Percentiles rank a stretch among this genome's conserved stretches.
Evolutionary conservation across 495 filamentous ascomycete genomes (phyloP).

Genomic region (Penicillium ochrochloron): DNA sequence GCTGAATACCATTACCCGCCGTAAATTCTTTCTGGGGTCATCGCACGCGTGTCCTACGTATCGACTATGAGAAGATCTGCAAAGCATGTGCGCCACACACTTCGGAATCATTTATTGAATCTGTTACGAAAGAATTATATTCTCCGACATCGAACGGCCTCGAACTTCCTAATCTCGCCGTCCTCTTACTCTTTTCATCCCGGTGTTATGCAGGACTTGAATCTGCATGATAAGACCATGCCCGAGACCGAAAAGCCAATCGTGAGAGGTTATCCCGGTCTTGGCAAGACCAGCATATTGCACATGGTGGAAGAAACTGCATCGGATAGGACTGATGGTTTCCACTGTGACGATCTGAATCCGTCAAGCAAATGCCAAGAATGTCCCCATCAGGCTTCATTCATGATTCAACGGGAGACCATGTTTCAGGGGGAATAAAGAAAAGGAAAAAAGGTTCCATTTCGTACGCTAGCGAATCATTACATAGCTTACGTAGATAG

Average conservation of each 20-base stretch:
- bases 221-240: conserved; percentile 24
- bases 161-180: background rate
- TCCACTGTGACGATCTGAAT: conserved; percentile 2
- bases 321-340: conserved; percentile 8
- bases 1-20: conserved; percentile 21
- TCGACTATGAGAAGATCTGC: conserved; percentile 25
- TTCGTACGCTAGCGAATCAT: conserved; percentile 3
- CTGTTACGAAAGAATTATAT: background rate
- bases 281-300: conserved; percentile 19
- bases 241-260: conserved; percentile 15
- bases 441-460: background rate
- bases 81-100: conserved; percentile 20
- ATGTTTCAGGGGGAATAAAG: conserved; percentile 17
- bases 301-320: conserved; percentile 1
- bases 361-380: conserved; percentile 27
- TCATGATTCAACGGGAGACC: background rate
- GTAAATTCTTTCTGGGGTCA: conserved; percentile 10
- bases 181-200: background rate
- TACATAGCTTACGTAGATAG: conserved; percentile 22
- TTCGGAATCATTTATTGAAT: conserved; percentile 1
- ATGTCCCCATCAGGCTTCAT: background rate
- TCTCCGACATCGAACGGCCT: background rate
- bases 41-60: conserved; percentile 25
- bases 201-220: conserved; percentile 14
- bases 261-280: conserved; percentile 4